phyloP scores from a whole-genome alignment of 371 early-diverging fungal genomes.

The Mucor racemosus region DNA sequence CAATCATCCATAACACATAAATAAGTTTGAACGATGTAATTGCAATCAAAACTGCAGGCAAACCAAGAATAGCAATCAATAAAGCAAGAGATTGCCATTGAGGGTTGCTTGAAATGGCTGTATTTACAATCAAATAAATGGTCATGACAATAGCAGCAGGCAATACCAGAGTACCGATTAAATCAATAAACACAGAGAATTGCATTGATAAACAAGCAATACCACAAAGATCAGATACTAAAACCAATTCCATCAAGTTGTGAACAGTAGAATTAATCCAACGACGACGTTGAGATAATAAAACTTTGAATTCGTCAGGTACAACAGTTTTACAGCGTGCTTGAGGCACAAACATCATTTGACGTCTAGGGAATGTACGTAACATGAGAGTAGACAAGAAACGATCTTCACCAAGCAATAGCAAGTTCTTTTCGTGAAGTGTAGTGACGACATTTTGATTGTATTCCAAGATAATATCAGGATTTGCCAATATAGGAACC shows the following conservation, averaged over 20 bases:
- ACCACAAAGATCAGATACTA: conserved; percentile 95
- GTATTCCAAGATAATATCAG: conserved; percentile 90
- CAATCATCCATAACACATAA: conserved; percentile 79
- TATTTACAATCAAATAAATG: conserved; percentile 72
- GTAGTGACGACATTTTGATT: conserved; percentile 89
- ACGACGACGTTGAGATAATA: conserved; percentile 95
- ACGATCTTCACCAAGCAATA: conserved; percentile 95
- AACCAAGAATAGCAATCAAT: conserved; percentile 68
- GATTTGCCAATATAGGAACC: conserved; percentile 89
- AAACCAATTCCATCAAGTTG: conserved; percentile 93
- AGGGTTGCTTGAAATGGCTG: conserved; percentile 51
- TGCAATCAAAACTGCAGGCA: conserved; percentile 86
- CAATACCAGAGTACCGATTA: conserved; percentile 94
- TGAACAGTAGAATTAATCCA: conserved; percentile 99
- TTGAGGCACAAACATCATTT: conserved; percentile 92
- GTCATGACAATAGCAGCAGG: conserved; percentile 95
- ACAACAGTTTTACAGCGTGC: conserved; percentile 95
- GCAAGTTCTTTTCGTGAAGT: conserved; percentile 95
- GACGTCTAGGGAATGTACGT: conserved; percentile 89
- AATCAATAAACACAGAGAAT: conserved; percentile 95
- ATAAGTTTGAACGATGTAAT: conserved; percentile 79
- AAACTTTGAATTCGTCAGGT: conserved; percentile 88
- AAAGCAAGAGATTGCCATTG: conserved; percentile 77
- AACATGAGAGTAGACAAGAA: conserved; percentile 95
- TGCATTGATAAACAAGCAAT: conserved; percentile 99